Percentiles rank a stretch among this genome's conserved stretches.
Evolutionary conservation across 495 filamentous ascomycete species (phyloP).

Genomic region (Xylaria nigripes): DNA sequence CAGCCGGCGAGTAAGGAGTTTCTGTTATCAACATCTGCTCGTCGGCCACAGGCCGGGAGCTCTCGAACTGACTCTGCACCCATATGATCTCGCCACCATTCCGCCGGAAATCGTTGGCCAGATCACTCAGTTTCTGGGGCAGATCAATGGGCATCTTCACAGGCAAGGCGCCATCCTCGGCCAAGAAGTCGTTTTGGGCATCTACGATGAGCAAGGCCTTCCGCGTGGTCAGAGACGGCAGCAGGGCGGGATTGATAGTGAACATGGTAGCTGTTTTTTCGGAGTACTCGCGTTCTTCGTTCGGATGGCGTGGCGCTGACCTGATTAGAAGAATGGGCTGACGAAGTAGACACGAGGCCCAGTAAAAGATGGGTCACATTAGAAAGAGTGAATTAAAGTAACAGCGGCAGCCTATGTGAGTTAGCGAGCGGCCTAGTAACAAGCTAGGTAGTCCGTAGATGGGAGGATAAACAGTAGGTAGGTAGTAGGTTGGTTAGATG

Average conservation of each 20-base stretch:
- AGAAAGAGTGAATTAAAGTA: not conserved
- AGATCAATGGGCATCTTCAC: conserved; percentile 58
- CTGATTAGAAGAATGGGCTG: not conserved
- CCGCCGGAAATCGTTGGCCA: conserved; percentile 64
- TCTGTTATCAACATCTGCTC: conserved; percentile 40
- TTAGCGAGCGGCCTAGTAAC: not conserved
- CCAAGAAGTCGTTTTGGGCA: conserved; percentile 86
- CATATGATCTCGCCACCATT: conserved; percentile 74
- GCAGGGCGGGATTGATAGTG: conserved; percentile 36
- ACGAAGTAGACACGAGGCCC: not conserved
- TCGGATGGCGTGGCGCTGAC: not conserved
- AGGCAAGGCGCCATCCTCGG: conserved; percentile 58
- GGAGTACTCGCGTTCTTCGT: not conserved
- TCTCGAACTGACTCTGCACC: conserved; percentile 70
- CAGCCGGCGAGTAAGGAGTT: conserved; percentile 10
- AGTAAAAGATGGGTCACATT: not conserved
- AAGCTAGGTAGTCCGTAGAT: not conserved
- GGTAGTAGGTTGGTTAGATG: too few species aligned
- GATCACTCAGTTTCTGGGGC: conserved; percentile 53
- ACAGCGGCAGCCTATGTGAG: not conserved
- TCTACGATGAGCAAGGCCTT: conserved; percentile 81
- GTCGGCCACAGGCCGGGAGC: conserved; percentile 46
- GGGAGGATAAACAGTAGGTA: too few species aligned
- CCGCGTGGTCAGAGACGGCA: conserved; percentile 53
- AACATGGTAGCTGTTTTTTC: conserved; percentile 32